A percentile compares a stretch with the other conserved stretches of the same genome.
Conservation (phyloP, 192 early-diverging fungal species). For the Entomortierella lignicola region DNA sequence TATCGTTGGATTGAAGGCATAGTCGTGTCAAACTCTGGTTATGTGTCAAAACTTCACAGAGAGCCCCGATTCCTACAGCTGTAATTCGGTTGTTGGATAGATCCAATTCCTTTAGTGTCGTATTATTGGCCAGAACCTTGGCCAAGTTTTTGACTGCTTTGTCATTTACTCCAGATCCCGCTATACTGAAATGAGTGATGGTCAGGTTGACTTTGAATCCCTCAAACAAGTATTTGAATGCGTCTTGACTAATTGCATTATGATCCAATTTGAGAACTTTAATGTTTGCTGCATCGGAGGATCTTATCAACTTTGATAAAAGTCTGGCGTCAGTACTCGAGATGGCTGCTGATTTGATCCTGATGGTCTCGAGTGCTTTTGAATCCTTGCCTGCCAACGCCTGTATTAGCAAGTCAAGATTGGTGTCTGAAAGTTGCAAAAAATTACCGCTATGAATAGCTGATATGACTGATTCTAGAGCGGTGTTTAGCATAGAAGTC, state of each 20-base stretch:
- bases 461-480: constrained; percentile 10
- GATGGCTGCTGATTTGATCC: constrained; percentile 16
- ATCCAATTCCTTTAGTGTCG: constrained; percentile 35
- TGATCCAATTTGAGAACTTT: constrained; percentile 27
- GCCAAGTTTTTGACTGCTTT: constrained; percentile 47
- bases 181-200: constrained; percentile 36
- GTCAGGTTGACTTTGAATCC: constrained; percentile 37
- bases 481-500: not conserved
- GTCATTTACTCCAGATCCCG: constrained; percentile 53
- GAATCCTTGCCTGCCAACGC: constrained; percentile 35
- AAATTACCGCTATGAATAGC: constrained; percentile 34
- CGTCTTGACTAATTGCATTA: constrained; percentile 37
- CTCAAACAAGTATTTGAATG: constrained; percentile 36
- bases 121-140: constrained; percentile 33
- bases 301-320: constrained; percentile 33
- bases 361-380: constrained; percentile 24
- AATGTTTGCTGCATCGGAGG: constrained; percentile 43
- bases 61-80: constrained; percentile 19
- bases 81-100: constrained; percentile 45
- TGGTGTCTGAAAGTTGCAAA: constrained; percentile 24
- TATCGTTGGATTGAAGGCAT: constrained; percentile 49
- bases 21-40: constrained; percentile 32
- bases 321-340: constrained; percentile 33
- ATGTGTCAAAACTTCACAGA: constrained; percentile 25
- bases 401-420: constrained; percentile 22